A percentile compares a stretch with the other conserved stretches of the same genome.
These are phyloP conservation scores for Eugenia klotzschiana DNA, from an alignment of 441 rosid genomes.

Conservation along the genomic window DNA sequence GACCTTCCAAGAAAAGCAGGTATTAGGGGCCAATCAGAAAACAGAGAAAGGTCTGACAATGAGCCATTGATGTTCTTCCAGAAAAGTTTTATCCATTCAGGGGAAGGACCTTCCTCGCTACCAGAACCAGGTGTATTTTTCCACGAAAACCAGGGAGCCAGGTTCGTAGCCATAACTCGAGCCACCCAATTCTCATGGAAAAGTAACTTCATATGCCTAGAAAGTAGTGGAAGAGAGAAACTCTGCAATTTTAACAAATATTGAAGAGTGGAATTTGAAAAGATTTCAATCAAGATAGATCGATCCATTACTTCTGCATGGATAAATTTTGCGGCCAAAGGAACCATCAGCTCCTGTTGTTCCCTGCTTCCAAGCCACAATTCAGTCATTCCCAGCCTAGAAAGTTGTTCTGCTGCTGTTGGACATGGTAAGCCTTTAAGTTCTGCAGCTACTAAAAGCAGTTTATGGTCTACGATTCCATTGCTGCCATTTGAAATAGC, in stretches of 20 bases:
- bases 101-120: conserved; percentile 79
- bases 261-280: conserved; percentile 45
- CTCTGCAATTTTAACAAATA: conserved; percentile 47
- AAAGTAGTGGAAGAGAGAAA: conserved; percentile 68
- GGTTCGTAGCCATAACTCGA: conserved; percentile 50
- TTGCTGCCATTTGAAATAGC: conserved; percentile 17
- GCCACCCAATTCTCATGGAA: conserved; percentile 80
- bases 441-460: conserved; percentile 43
- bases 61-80: conserved; percentile 79
- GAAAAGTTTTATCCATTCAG: conserved; percentile 84
- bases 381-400: conserved; percentile 58
- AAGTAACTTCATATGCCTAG: conserved; percentile 65
- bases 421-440: conserved; percentile 87
- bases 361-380: conserved; percentile 89
- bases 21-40: conserved; percentile 89
- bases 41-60: conserved; percentile 55
- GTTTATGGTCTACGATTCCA: conserved; percentile 32
- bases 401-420: conserved; percentile 67
- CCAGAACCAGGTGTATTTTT: conserved; percentile 46
- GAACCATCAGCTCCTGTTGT: conserved; percentile 71
- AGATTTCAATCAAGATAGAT: conserved; percentile 46
- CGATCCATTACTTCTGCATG: conserved; percentile 79
- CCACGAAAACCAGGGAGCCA: conserved; percentile 97
- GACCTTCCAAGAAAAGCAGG: conserved; percentile 97
- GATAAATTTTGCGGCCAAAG: conserved; percentile 67